phyloP scores from a whole-genome alignment of 495 filamentous ascomycete genomes.

The Neurospora sp. region DNA sequence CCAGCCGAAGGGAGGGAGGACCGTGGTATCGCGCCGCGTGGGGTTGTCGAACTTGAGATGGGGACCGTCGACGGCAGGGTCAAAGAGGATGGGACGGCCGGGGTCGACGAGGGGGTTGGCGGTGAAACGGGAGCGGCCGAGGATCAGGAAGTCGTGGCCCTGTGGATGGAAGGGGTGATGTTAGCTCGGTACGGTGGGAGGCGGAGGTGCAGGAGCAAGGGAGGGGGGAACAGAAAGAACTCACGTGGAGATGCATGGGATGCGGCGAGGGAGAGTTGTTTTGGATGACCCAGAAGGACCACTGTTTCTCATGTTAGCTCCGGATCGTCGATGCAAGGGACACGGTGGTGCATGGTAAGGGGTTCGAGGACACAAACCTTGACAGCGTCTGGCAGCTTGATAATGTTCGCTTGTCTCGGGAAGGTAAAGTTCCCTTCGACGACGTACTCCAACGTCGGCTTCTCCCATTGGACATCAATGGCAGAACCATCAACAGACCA shows the following conservation, averaged over 20 bases:
- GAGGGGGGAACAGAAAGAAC: background rate
- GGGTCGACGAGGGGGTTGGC: background rate
- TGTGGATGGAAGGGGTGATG: background rate
- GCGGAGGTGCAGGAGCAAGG: background rate
- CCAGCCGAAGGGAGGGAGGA: constrained; percentile 25
- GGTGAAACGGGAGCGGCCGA: constrained; percentile 27
- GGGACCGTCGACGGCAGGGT: constrained; percentile 9
- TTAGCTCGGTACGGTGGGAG: background rate
- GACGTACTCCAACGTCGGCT: constrained; percentile 29
- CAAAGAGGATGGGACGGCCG: background rate
- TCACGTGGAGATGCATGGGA: constrained; percentile 45
- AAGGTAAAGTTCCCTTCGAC: constrained; percentile 24
- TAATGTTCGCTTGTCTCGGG: constrained; percentile 22
- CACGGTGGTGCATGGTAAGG: background rate
- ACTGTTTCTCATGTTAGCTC: constrained; percentile 13
- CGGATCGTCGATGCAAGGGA: background rate
- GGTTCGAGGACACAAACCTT: constrained; percentile 30
- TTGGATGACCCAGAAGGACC: constrained; percentile 36
- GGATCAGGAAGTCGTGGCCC: constrained; percentile 46
- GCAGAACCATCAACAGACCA: constrained; percentile 18
- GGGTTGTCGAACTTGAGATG: constrained; percentile 23
- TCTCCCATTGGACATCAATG: constrained; percentile 18
- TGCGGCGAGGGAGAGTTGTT: constrained; percentile 14
- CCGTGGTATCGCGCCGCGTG: constrained; percentile 26
- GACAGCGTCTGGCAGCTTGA: constrained; percentile 26